phyloP scores from a whole-genome alignment of 2,329 filamentous ascomycete species.

The Chrysosporium queenslandicum region DNA sequence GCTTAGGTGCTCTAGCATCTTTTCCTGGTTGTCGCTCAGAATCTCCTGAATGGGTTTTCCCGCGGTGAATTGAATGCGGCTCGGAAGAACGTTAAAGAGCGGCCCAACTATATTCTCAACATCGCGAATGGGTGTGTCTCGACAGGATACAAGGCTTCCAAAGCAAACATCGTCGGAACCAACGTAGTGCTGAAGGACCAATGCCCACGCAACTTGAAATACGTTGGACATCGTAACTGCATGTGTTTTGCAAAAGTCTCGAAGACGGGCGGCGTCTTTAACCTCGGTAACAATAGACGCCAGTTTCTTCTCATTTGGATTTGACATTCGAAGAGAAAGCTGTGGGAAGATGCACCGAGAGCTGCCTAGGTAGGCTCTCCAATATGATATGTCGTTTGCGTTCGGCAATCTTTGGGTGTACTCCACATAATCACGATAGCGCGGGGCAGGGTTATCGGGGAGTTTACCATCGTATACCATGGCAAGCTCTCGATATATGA shows the following conservation, averaged over 20 bases:
- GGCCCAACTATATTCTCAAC: constrained; percentile 33
- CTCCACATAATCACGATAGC: constrained; percentile 1
- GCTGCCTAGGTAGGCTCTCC: neutral
- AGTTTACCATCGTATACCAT: constrained; percentile 1
- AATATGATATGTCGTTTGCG: neutral
- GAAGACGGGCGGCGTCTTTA: neutral
- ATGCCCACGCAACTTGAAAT: constrained; percentile 32
- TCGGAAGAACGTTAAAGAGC: constrained; percentile 13
- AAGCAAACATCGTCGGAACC: constrained; percentile 31
- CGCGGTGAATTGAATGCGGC: neutral
- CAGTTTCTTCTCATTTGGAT: neutral
- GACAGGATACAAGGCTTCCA: constrained; percentile 32
- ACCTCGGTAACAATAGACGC: neutral
- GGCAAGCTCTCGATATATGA: constrained; percentile 11
- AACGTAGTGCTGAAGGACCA: constrained; percentile 28
- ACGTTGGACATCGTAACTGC: constrained; percentile 22
- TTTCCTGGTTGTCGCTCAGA: neutral
- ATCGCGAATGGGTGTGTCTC: constrained; percentile 29
- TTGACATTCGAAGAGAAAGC: neutral
- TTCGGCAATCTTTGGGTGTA: constrained; percentile 5
- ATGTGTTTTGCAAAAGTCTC: constrained; percentile 2
- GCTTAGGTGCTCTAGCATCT: neutral
- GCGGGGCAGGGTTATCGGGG: neutral
- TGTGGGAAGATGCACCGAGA: constrained; percentile 10
- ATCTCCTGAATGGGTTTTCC: neutral